A percentile compares a stretch with the other conserved stretches of the same genome.
Conservation (phyloP, 2,329 filamentous ascomycete species). For the Colletotrichum salicis region DNA sequence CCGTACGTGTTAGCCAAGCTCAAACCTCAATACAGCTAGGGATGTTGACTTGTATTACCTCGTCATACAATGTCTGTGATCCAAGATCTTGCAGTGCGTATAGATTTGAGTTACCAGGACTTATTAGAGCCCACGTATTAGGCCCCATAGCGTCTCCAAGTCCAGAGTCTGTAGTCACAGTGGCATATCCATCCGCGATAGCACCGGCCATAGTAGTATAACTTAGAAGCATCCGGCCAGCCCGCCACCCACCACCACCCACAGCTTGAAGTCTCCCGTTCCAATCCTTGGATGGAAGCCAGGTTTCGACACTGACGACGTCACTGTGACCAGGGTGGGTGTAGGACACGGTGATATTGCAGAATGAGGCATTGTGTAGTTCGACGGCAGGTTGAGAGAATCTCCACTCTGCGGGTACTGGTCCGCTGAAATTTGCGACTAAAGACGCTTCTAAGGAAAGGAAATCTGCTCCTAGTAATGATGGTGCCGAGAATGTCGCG, state of each 20-base stretch:
- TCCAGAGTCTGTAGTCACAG: slow-evolving; percentile 37
- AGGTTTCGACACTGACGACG: slow-evolving; percentile 38
- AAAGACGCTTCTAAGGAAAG: neutral
- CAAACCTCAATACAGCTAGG: too few species aligned
- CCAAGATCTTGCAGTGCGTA: slow-evolving; percentile 11
- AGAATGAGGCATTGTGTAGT: slow-evolving; percentile 35
- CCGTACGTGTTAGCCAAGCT: neutral
- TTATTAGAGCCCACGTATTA: slow-evolving; percentile 35
- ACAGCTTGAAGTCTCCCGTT: slow-evolving; percentile 43
- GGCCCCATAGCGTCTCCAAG: slow-evolving; percentile 5
- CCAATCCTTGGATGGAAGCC: slow-evolving; percentile 40
- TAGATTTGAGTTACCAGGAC: slow-evolving; percentile 24
- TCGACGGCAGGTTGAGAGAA: slow-evolving; percentile 10
- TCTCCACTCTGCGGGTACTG: slow-evolving; percentile 1
- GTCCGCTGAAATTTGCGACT: slow-evolving; percentile 9
- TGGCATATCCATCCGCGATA: slow-evolving; percentile 37
- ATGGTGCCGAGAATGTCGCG: neutral
- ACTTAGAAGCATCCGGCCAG: slow-evolving; percentile 12
- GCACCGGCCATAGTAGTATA: slow-evolving; percentile 37
- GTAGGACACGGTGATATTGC: slow-evolving; percentile 43
- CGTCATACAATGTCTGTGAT: slow-evolving; percentile 3
- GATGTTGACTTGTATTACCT: neutral
- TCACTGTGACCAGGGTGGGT: slow-evolving; percentile 40
- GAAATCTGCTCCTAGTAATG: slow-evolving; percentile 7
- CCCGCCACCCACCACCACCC: slow-evolving; percentile 43